Base-by-base conservation (phyloP, 805 yeast genomes). In the Candida anglica region DNA sequence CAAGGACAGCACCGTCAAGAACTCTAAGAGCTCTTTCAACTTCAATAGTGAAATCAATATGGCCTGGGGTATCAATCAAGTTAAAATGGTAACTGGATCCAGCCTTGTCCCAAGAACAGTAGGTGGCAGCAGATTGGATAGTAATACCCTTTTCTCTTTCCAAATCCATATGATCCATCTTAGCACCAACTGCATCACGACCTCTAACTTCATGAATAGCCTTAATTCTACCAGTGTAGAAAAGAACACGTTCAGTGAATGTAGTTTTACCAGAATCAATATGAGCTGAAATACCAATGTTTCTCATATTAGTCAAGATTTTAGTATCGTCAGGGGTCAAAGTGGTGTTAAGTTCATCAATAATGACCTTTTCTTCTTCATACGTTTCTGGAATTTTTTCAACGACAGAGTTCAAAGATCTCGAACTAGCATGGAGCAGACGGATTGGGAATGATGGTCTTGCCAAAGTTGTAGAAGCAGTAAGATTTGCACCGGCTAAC, bases 111-210 rank as follows among this genome's bases (percentile, higher is more conserved):
- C 98, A 93, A 32, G 94, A 81, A 70, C 98, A 91, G 68, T 86
- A 93, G 2, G 98, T 93, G 22, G 98, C 98, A 43, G 98, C 98
- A 40, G 96, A 87, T 66, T 93, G 98, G 57, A 93, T 93, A 33
- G 98, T 93, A 54, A 93, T 93, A 63, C 98, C 98, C 59, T 93
- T 93, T 63, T 93, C 98, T 58, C 98, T 80, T 66, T 93, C 98
- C 47, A 93, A 73, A 50, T 93, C 98, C 98, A 93, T 93, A 41
- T 89, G 91, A 63, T 93, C 98, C 99, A 93, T 93, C 67, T 89
- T 93, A 37, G 99, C 99, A 41, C 99, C 99, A 38, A 93, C 98
- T 46, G 88, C 81, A 59, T 93, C 98, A 52, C 93, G 79, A 30
- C 98, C 98, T 59, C 98, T 75, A 29, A 86, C 97, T 63, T 89